phyloP scores from a whole-genome alignment of 139 green algal species.

The Micromonas pusilla region DNA sequence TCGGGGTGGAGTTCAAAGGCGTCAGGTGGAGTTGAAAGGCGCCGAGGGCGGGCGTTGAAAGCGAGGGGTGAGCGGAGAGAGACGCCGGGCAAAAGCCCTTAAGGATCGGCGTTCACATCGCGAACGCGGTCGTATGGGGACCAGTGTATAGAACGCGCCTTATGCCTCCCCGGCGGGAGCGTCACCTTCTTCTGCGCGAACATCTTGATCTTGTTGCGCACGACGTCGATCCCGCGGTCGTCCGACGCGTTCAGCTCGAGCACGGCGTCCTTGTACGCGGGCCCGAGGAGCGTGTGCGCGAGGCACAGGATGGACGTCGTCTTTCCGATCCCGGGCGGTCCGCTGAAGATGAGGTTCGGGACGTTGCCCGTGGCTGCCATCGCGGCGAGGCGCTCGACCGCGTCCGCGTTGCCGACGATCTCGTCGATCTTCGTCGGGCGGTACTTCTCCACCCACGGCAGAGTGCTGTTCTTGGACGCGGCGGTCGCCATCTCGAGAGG shows the following conservation, averaged over 20 bases:
- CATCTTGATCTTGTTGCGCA: constrained; percentile 99
- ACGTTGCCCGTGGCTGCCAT: constrained; percentile 94
- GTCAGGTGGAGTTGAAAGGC: too few species aligned
- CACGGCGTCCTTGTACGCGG: constrained; percentile 77
- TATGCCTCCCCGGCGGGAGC: constrained; percentile 77
- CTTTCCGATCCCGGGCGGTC: constrained; percentile 93
- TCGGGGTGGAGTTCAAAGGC: too few species aligned
- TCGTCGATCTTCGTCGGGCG: constrained; percentile 73
- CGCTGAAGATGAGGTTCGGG: constrained; percentile 94
- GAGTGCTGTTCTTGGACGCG: constrained; percentile 14
- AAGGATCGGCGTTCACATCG: too few species aligned
- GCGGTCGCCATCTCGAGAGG: too few species aligned
- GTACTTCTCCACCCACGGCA: constrained; percentile 91
- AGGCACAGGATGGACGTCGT: constrained; percentile 91
- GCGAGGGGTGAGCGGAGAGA: too few species aligned
- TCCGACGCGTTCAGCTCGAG: constrained; percentile 97
- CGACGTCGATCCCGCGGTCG: constrained; percentile 96
- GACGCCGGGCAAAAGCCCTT: too few species aligned
- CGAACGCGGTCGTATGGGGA: too few species aligned
- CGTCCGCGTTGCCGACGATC: constrained; percentile 91
- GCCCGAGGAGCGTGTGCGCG: constrained; percentile 79
- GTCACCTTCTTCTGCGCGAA: constrained; percentile 98
- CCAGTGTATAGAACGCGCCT: too few species aligned
- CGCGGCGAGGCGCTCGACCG: constrained; percentile 72
- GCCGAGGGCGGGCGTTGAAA: too few species aligned